Conservation (phyloP, 2,329 filamentous ascomycete species). For the Hypoxylon sp. region DNA sequence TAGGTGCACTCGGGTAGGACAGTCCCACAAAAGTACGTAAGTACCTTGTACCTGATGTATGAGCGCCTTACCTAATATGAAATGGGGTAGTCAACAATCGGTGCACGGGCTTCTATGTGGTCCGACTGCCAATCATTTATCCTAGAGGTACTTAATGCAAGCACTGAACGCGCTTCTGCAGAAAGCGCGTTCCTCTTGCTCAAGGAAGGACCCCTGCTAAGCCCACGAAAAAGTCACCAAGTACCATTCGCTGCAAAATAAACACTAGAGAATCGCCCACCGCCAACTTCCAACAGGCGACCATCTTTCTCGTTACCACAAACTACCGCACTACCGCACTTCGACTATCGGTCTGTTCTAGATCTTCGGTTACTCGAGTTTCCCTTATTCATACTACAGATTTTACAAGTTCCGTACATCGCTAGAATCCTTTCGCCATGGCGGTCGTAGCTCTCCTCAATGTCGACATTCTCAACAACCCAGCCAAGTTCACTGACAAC, state of each 20-base stretch:
- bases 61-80: not conserved
- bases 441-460: constrained; percentile 96
- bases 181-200: constrained; percentile 35
- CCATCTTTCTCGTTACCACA: constrained; percentile 13
- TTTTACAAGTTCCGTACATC: constrained; percentile 23
- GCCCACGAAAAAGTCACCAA: constrained; percentile 17
- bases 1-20: not conserved
- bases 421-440: constrained; percentile 68
- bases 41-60: not conserved
- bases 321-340: not conserved
- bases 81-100: constrained; percentile 5
- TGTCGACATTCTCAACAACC: constrained; percentile 97
- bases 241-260: constrained; percentile 38
- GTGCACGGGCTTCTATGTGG: not conserved
- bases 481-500: constrained; percentile 89
- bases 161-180: constrained; percentile 50
- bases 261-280: constrained; percentile 36
- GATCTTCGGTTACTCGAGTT: constrained; percentile 12
- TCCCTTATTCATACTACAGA: constrained; percentile 24
- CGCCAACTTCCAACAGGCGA: constrained; percentile 28
- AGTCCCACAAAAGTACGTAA: not conserved
- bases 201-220: constrained; percentile 30
- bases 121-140: not conserved
- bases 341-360: constrained; percentile 1
- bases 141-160: constrained; percentile 44